Base-by-base conservation (phyloP, 1,284 basidiomycete species). In the Mycena sp. region DNA sequence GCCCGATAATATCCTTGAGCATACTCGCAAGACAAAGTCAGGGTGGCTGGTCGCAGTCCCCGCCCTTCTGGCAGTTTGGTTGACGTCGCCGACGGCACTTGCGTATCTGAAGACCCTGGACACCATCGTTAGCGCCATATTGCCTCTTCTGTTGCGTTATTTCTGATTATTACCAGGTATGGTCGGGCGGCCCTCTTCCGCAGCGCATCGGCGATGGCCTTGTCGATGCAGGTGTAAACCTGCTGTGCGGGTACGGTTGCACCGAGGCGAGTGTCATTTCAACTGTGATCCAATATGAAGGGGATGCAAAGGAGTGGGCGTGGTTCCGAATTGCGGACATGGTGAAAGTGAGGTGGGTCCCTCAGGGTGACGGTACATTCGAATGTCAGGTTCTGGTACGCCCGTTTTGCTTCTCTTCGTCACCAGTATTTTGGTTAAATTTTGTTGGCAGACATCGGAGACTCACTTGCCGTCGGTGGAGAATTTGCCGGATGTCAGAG, bases 401-500 rank as follows among this genome's bases (percentile, higher is more conserved):
- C 49, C 28, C 44, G n/a, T n/a, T n/a, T n/a, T n/a, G n/a, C n/a
- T 28, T 25, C 6, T 16, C 28, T 14, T 28, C 9, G 23, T n/a
- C 26, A 35, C 25, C 38, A 26, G 38, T 23, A 4, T 19, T 6
- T 12, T 11, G 26, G 23, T 30, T n/a, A n/a, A n/a, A n/a, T n/a
- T n/a, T n/a, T n/a, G n/a, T 35, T 7, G 12, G 16, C 43, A 68
- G 63, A 49, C 40, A 10, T 29, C 51, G 6, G 54, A 53, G 10
- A 38, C 23, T 2, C 56, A 65, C 38, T 0, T n/a, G 11, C 23
- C 52, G 10, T 37, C 51, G 4, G 63, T 75, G 9, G 71, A 73
- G 38, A 78, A 77, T 45, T 25, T 77, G 6, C 52, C 62, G 6
- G 70, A 76, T 32, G 66, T 67, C 19, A 63, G 61, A 45, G 76